A percentile compares a stretch with the other conserved stretches of the same genome.
Evolutionary conservation across 2,329 filamentous ascomycete genomes (phyloP).

Genomic region (Colletotrichum incanum): DNA sequence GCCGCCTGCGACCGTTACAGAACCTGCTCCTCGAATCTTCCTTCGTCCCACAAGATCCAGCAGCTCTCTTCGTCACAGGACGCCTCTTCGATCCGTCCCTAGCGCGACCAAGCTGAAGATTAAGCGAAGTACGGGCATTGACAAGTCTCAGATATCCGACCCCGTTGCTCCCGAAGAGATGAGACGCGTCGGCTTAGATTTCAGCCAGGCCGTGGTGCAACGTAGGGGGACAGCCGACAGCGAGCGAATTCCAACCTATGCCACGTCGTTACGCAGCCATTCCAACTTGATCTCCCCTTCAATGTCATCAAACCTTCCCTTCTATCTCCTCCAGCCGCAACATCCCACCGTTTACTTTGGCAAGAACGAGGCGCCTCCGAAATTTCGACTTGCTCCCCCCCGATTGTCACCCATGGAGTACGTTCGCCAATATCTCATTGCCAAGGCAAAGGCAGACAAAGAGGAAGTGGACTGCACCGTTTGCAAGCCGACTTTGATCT

Average conservation of each 20-base stretch:
- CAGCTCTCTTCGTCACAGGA: constrained; percentile 30
- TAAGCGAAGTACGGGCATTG: constrained; percentile 37
- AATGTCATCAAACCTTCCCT: constrained; percentile 23
- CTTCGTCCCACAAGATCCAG: constrained; percentile 36
- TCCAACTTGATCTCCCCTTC: constrained; percentile 33
- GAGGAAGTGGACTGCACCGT: constrained; percentile 50
- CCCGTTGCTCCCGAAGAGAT: constrained; percentile 37
- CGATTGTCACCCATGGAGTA: constrained; percentile 60
- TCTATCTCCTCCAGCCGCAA: constrained; percentile 38
- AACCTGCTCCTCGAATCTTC: constrained; percentile 14
- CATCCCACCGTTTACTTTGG: constrained; percentile 35
- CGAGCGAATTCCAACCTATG: constrained; percentile 8
- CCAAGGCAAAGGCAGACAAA: constrained; percentile 50
- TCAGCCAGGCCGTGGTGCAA: constrained; percentile 13
- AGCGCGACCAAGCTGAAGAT: constrained; percentile 37
- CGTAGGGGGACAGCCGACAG: constrained; percentile 17
- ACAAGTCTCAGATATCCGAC: constrained; percentile 39
- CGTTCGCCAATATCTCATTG: constrained; percentile 53
- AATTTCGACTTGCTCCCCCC: constrained; percentile 32
- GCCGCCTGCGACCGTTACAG: constrained; percentile 15
- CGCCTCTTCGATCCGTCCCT: constrained; percentile 9
- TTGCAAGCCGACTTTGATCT: constrained; percentile 49
- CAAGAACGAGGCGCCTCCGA: constrained; percentile 30
- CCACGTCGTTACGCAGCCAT: constrained; percentile 17
- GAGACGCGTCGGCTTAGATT: constrained; percentile 26